Evolutionary conservation across 2,329 filamentous ascomycete species (phyloP), one percentile per base, ranked within the genome.

Genomic region (Aspergillus latus): DNA sequence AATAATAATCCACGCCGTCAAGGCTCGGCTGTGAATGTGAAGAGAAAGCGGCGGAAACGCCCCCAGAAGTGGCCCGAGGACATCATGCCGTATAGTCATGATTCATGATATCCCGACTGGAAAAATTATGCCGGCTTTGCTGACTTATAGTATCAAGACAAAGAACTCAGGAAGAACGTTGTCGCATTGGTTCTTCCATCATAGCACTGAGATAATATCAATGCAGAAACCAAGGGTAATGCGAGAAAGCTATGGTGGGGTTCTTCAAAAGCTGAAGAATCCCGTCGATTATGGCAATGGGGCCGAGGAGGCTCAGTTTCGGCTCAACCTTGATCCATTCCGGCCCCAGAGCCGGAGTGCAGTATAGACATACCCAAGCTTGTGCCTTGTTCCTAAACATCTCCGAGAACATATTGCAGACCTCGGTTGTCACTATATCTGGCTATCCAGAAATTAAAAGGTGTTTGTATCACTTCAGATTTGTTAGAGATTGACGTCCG

Each of bases 31-130:
- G n/a, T 21, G 45, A 54, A 54, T 21, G 21, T 21, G 21, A 21
- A 21, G 48, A 51, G 13, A 32, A 47, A 63, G 65, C 60, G 63
- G 59, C 21, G 58, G 63, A 61, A 64, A 57, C 34, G 50, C 34
- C 47, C 13, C 15, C 36, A 28, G 37, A 29, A 53, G 44, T 46
- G 44, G 42, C 29, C 44, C 40, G 49, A 46, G 36, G n/a, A 9
- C 42, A 30, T 53, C 50, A 39, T 51, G 42, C 30, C 50, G 34
- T 46, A 29, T 42, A 15, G 13, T 16, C 37, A 40, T 43, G 40
- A 26, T 28, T 28, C n/a, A 10, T 32, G 5, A 29, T 44, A 4
- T 7, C 42, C 13, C 43, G 16, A 45, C 11, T 29, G 5, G 21
- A n/a, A 32, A 28, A 5, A 21, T n/a, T 5, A 28, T 44, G 21